These are phyloP conservation scores for Entophlyctis helioformis DNA, from an alignment of 192 early-diverging fungal species.

Conservation along the genomic window DNA sequence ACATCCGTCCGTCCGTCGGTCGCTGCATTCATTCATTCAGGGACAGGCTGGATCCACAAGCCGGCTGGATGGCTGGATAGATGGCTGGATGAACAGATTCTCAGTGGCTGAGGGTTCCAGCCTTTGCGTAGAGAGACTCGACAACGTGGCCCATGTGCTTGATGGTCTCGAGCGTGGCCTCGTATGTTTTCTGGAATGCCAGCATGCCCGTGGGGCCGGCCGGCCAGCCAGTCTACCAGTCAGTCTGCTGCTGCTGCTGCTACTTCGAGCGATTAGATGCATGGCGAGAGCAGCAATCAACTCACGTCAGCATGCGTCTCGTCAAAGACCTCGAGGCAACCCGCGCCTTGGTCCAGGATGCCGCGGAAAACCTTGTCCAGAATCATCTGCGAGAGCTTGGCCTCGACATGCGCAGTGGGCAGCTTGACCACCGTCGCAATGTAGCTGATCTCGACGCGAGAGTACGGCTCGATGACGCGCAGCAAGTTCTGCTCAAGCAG, in stretches of 20 bases:
- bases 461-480: conserved; percentile 96
- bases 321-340: conserved; percentile 91
- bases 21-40: too few relatives aligned
- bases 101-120: conserved; percentile 12
- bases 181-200: conserved; percentile 68
- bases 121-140: conserved; percentile 91
- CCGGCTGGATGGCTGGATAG: too few relatives aligned
- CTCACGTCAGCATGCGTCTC: conserved; percentile 71
- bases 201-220: not conserved
- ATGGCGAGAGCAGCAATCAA: not conserved
- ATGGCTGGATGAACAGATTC: too few relatives aligned
- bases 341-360: conserved; percentile 95
- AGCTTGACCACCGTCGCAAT: conserved; percentile 88
- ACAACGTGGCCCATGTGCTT: conserved; percentile 95
- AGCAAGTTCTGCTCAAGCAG: conserved; percentile 93
- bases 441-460: conserved; percentile 90
- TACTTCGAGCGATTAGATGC: too few relatives aligned
- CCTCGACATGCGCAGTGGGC: conserved; percentile 86
- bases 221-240: too few relatives aligned
- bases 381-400: conserved; percentile 98
- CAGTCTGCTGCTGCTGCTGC: too few relatives aligned
- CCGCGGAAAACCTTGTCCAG: conserved; percentile 92
- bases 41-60: too few relatives aligned
- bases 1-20: too few relatives aligned
- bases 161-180: conserved; percentile 84